These are phyloP conservation scores for Pleodorina starrii DNA, from an alignment of 139 green algal species.

Conservation along the genomic window DNA sequence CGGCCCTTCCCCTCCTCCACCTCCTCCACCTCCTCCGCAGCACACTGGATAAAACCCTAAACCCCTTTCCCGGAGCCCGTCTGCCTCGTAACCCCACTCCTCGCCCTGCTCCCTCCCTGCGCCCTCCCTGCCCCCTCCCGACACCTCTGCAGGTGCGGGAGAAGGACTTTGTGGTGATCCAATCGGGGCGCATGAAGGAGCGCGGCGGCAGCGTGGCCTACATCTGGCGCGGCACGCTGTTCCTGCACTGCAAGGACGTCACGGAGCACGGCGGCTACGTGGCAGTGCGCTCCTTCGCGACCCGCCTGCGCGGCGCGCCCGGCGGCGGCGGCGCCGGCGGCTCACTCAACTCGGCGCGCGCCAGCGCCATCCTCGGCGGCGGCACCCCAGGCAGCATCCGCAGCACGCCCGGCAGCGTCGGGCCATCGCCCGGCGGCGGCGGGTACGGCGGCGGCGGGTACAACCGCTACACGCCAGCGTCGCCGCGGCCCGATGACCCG, in stretches of 20 bases:
- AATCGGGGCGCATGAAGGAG: conserved; percentile 67
- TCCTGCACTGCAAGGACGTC: conserved; percentile 79
- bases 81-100: too few relatives aligned
- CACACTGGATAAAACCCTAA: too few relatives aligned
- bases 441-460: background rate
- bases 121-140: too few relatives aligned
- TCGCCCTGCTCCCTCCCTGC: too few relatives aligned
- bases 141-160: conserved; percentile 60
- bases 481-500: conserved; percentile 41
- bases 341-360: conserved; percentile 13
- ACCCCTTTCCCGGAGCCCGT: too few relatives aligned
- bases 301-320: conserved; percentile 52
- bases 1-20: too few relatives aligned
- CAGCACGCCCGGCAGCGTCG: conserved; percentile 32
- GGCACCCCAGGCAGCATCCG: conserved; percentile 31
- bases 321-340: conserved; percentile 33
- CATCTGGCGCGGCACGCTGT: conserved; percentile 82
- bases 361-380: conserved; percentile 29
- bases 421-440: conserved; percentile 10
- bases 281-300: conserved; percentile 62
- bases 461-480: conserved; percentile 26
- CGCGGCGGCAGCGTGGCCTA: conserved; percentile 82
- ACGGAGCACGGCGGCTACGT: conserved; percentile 75
- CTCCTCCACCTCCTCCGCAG: too few relatives aligned
- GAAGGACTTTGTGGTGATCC: conserved; percentile 71